These are phyloP conservation scores for Corniculantispora saksenae DNA, from an alignment of 2,329 filamentous ascomycete genomes.

Conservation along the genomic window DNA sequence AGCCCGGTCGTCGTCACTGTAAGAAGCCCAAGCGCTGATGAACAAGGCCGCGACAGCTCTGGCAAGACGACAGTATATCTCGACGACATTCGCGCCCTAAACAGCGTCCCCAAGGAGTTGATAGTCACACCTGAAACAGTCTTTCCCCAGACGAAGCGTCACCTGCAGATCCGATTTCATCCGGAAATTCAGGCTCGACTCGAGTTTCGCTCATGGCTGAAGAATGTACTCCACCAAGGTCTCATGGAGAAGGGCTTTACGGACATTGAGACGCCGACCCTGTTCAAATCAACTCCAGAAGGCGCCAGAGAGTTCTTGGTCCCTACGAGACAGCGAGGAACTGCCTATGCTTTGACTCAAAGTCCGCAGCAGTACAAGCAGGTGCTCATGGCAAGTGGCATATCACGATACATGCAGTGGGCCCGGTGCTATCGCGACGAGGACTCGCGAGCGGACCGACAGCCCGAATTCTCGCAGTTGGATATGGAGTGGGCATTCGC, in stretches of 20 bases:
- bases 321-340: constrained; percentile 73
- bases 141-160: constrained; percentile 73
- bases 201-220: constrained; percentile 64
- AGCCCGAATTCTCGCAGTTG: constrained; percentile 89
- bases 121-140: constrained; percentile 73
- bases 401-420: constrained; percentile 85
- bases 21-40: constrained; percentile 26
- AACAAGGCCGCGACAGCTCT: constrained; percentile 26
- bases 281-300: constrained; percentile 98
- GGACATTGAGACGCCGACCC: constrained; percentile 86
- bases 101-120: constrained; percentile 58
- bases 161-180: constrained; percentile 83
- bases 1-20: constrained; percentile 56
- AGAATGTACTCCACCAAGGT: constrained; percentile 51
- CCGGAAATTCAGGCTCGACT: constrained; percentile 66
- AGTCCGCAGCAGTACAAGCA: constrained; percentile 99
- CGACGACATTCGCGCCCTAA: constrained; percentile 50
- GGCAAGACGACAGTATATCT: constrained; percentile 62
- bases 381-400: constrained; percentile 88
- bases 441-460: constrained; percentile 85
- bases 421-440: constrained; percentile 95
- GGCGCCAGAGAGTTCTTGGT: constrained; percentile 94
- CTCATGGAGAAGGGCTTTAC: constrained; percentile 63
- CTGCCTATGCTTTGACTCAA: constrained; percentile 89
- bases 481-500: constrained; percentile 94